Conservation (phyloP, 1,139 yeast species). For the Protomyces lactucae-debilis region DNA sequence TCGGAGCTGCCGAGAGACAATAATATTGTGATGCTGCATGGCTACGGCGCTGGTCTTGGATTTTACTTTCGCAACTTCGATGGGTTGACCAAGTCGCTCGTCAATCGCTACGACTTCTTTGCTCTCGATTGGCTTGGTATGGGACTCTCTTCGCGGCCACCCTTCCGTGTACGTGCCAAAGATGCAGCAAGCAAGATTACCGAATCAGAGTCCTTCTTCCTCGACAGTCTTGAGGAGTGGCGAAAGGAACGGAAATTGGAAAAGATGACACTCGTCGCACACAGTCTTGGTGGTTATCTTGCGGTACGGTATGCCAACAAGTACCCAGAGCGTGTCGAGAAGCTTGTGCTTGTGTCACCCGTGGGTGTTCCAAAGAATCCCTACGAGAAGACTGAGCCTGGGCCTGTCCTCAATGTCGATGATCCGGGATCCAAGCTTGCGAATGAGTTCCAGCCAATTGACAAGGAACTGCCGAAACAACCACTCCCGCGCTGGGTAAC, state of each 20-base stretch:
- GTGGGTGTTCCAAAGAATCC: constrained; percentile 80
- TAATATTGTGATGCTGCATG: constrained; percentile 67
- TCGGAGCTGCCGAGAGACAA: constrained; percentile 27
- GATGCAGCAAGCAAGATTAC: constrained; percentile 38
- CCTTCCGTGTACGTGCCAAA: constrained; percentile 40
- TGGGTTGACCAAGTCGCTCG: constrained; percentile 42
- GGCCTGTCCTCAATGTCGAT: constrained; percentile 25
- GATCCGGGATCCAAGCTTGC: constrained; percentile 5
- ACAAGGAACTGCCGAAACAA: constrained; percentile 30
- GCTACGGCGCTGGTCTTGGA: constrained; percentile 86
- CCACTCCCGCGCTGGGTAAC: constrained; percentile 37
- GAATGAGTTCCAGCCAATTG: constrained; percentile 30
- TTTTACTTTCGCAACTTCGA: constrained; percentile 76
- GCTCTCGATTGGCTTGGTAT: constrained; percentile 81
- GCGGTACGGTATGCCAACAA: constrained; percentile 71
- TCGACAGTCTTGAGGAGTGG: constrained; percentile 84
- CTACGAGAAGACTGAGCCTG: constrained; percentile 50
- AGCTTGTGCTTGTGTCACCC: constrained; percentile 74
- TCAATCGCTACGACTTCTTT: constrained; percentile 49
- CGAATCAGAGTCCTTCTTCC: constrained; percentile 67
- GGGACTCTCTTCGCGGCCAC: constrained; percentile 71
- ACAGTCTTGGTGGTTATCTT: constrained; percentile 88
- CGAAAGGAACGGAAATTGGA: constrained; percentile 49
- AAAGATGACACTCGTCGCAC: constrained; percentile 73
- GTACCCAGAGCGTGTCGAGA: constrained; percentile 62